Base-by-base conservation (phyloP, 2,329 filamentous ascomycete species). In the Clarireedia sp. region DNA sequence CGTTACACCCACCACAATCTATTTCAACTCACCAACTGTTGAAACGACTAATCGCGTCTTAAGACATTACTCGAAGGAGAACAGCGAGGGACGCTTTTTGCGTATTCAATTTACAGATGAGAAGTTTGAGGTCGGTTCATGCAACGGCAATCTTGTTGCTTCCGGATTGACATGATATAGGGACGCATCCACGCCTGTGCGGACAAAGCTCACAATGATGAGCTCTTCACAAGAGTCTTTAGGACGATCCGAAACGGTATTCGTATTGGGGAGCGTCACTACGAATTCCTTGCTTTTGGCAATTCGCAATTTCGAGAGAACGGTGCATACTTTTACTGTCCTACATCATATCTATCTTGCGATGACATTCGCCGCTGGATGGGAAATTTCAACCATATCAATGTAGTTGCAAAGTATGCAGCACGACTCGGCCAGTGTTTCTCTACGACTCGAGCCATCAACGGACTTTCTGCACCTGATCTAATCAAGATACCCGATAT, bases 301-400 rank as follows among this genome's bases (percentile, higher is more conserved):
- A 97, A 94, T 69, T 96, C 94, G 0, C 94, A 99, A 64, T 88
- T 99, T 57, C 82, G 92, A 51, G 91, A 97, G 66, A 85, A 92
- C 62, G 88, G 91, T 0, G 91, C 89, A 0, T 97, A 94, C 67
- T 96, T 99, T 71, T 97, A 97, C 69, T 86, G 89, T 4, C 80
- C 87, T 0, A 83, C 82, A 0, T 74, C 80, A 0, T 75, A 81
- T 54, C 67, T 88, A 7, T 86, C 82, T 1, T 89, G 89, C 52
- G 79, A 86, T 17, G 77, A 85, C 49, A 96, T 99, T 56, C 86
- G 92, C 4, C 70, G 76, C 33, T 91, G 87, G 82, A 95, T 97
- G 86, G 94, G 94, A 0, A 74, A 86, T 14, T 95, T 99, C 64
- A 77, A 76, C 14, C 81, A 90, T 59, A 96, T 96, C 69, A 82